Evolutionary conservation across 1,284 basidiomycete species (phyloP).

Genomic region (Pterulicium gracile): DNA sequence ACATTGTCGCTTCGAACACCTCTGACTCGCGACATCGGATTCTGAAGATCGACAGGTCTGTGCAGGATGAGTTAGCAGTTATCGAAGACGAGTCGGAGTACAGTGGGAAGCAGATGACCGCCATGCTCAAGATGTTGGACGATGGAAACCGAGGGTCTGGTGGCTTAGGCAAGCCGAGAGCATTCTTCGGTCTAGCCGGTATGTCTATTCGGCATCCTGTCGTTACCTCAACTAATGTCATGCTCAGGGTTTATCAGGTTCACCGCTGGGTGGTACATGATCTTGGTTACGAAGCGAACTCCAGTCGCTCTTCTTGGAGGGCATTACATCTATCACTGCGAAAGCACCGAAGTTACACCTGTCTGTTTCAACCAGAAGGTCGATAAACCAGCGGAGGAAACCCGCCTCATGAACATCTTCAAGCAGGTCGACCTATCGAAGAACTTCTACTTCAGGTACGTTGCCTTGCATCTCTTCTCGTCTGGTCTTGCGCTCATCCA

Average conservation of each 20-base stretch:
- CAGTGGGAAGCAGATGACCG: conserved; percentile 79
- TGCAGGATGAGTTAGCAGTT: conserved; percentile 61
- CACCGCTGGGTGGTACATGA: conserved; percentile 88
- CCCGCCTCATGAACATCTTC: conserved; percentile 84
- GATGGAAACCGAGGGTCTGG: conserved; percentile 88
- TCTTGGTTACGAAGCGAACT: conserved; percentile 82
- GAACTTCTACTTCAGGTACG: conserved; percentile 97
- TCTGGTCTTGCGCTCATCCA: conserved; percentile 8
- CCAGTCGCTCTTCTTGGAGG: conserved; percentile 93
- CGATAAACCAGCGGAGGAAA: conserved; percentile 79
- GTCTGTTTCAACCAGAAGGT: conserved; percentile 64
- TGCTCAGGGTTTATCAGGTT: conserved; percentile 76
- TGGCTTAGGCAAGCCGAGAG: conserved; percentile 73
- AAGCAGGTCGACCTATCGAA: conserved; percentile 97
- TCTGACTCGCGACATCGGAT: conserved; percentile 81
- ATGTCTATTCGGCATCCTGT: conserved; percentile 18
- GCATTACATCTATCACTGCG: conserved; percentile 96
- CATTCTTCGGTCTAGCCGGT: conserved; percentile 77
- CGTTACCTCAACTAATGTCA: too few relatives aligned
- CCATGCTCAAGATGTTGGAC: conserved; percentile 88
- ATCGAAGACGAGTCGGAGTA: conserved; percentile 86
- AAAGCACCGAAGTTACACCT: conserved; percentile 80
- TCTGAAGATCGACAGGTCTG: conserved; percentile 84
- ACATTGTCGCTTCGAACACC: conserved; percentile 79
- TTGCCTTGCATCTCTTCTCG: not conserved